Conservation (phyloP, 1,284 basidiomycete species). For the Volvariella volvacea region DNA sequence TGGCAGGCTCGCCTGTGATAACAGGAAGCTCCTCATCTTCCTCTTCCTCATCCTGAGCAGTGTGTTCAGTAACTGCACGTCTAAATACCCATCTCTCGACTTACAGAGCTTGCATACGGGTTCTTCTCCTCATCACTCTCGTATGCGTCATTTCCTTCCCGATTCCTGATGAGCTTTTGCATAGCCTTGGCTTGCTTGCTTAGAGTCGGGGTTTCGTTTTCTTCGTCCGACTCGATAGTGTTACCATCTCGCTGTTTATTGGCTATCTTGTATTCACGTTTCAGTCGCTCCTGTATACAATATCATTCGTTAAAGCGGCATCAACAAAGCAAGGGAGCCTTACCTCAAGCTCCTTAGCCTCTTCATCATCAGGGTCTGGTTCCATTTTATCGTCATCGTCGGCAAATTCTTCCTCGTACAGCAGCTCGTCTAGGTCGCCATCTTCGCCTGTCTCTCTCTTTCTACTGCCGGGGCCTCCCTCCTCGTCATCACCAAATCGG, state of each 20-base stretch:
- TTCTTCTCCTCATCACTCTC: conserved; percentile 80
- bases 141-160: conserved; percentile 69
- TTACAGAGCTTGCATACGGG: conserved; percentile 71
- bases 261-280: conserved; percentile 72
- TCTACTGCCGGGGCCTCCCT: conserved; percentile 37
- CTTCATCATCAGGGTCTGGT: conserved; percentile 74
- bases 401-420: conserved; percentile 79
- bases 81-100: conserved; percentile 17
- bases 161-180: conserved; percentile 69
- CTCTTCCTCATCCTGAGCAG: conserved; percentile 66
- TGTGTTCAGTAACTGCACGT: conserved; percentile 10
- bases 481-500: conserved; percentile 63
- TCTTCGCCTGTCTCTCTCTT: conserved; percentile 60
- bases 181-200: conserved; percentile 70
- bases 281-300: conserved; percentile 65
- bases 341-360: conserved; percentile 82
- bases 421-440: conserved; percentile 74
- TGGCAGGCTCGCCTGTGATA: conserved; percentile 48
- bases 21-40: conserved; percentile 52
- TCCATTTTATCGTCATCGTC: conserved; percentile 82
- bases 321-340: conserved; percentile 12
- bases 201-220: conserved; percentile 45
- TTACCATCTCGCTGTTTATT: conserved; percentile 67
- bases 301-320: conserved; percentile 2
- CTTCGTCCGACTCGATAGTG: conserved; percentile 68